Conservation (phyloP, 2,329 filamentous ascomycete genomes). For the Colletotrichum limetticola region DNA sequence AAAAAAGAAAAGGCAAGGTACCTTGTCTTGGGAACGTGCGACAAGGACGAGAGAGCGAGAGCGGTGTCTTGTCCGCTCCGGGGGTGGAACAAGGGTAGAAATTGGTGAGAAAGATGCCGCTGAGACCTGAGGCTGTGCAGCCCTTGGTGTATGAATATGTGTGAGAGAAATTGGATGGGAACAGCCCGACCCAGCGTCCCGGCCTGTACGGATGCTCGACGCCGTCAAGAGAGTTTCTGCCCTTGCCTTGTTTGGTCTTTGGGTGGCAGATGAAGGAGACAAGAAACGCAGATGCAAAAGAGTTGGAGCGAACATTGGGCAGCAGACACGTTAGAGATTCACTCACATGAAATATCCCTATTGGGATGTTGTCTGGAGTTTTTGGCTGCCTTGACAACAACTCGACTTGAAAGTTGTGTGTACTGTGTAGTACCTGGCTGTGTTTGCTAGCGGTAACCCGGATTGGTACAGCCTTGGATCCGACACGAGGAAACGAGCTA, state of each 20-base stretch:
- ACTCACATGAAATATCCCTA: neutral
- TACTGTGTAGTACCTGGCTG: neutral
- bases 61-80: constrained; percentile 31
- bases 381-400: constrained; percentile 1
- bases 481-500: neutral
- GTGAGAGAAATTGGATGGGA: constrained; percentile 33
- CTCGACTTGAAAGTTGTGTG: neutral
- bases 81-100: constrained; percentile 31
- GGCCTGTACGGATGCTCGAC: constrained; percentile 18
- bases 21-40: constrained; percentile 25
- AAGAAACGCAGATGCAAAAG: constrained; percentile 6
- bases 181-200: constrained; percentile 22
- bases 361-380: neutral
- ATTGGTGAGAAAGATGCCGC: constrained; percentile 28
- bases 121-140: constrained; percentile 35
- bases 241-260: neutral
- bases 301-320: neutral
- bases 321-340: neutral
- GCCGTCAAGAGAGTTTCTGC: constrained; percentile 21
- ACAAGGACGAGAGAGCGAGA: constrained; percentile 27
- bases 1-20: neutral
- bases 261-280: constrained; percentile 10
- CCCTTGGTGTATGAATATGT: constrained; percentile 32
- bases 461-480: neutral
- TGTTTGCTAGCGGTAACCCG: neutral